A percentile compares a stretch with the other conserved stretches of the same genome.
These are phyloP conservation scores for Pseudozyma sp. DNA, from an alignment of 1,284 basidiomycete genomes.

Conservation along the genomic window DNA sequence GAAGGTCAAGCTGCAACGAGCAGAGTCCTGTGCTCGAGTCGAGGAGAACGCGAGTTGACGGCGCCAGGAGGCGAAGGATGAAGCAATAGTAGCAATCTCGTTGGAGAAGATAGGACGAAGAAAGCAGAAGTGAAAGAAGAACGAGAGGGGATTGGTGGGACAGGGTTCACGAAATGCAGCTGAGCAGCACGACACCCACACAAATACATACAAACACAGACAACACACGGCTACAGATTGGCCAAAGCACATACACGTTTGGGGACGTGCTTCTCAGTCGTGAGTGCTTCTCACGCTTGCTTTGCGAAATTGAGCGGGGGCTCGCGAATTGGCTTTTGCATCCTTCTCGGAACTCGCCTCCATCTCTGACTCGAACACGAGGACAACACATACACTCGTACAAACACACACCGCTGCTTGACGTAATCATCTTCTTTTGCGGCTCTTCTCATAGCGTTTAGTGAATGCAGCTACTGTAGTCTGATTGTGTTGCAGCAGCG, in stretches of 20 bases:
- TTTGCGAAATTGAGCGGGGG: constrained; percentile 4
- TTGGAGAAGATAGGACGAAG: neutral
- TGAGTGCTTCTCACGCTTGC: neutral
- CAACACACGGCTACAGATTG: neutral
- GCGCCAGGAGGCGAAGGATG: neutral
- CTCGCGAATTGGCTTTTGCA: neutral
- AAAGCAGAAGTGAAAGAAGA: neutral
- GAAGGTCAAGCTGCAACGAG: neutral
- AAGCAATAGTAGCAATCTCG: neutral
- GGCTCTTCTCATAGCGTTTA: too few species aligned
- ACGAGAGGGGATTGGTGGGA: neutral
- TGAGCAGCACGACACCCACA: constrained; percentile 10
- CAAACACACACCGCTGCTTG: too few species aligned
- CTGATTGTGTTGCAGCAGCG: neutral
- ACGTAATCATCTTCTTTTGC: too few species aligned
- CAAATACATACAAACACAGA: neutral
- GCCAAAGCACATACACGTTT: neutral
- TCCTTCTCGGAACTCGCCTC: neutral
- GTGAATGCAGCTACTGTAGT: too few species aligned
- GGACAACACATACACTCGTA: too few species aligned
- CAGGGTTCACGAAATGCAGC: neutral
- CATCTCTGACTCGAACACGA: neutral
- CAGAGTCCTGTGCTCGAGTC: too few species aligned
- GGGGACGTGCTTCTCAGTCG: neutral
- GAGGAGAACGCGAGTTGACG: neutral